phyloP scores from a whole-genome alignment of 2,329 filamentous ascomycete genomes.

The Colletotrichum echinochloae region DNA sequence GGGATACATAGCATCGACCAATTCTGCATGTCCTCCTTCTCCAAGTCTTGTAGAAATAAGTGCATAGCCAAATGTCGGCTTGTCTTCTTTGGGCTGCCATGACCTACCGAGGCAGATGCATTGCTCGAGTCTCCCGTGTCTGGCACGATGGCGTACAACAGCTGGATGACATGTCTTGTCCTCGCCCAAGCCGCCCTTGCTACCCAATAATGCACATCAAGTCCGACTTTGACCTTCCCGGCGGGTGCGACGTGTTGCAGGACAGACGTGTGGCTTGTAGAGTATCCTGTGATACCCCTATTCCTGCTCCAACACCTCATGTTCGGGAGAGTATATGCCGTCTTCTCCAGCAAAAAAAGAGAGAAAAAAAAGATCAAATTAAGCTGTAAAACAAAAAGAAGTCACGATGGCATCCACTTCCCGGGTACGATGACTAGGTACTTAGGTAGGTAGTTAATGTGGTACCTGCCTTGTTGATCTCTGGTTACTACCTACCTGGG shows the following conservation, averaged over 20 bases:
- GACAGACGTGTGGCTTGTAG: background rate
- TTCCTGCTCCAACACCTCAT: background rate
- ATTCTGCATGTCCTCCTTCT: background rate
- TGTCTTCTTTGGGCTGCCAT: background rate
- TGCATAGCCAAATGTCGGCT: background rate
- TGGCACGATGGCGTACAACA: background rate
- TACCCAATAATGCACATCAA: background rate
- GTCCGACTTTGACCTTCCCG: slow-evolving; percentile 1
- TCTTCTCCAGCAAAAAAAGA: background rate
- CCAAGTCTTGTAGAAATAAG: background rate
- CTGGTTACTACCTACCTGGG: no score
- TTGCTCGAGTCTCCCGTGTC: background rate
- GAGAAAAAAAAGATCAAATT: no score
- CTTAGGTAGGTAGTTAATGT: no score
- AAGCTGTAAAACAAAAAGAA: background rate
- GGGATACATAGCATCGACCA: background rate
- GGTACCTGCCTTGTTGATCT: background rate
- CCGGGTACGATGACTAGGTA: no score
- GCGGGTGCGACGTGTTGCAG: slow-evolving; percentile 1
- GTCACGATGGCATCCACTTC: background rate
- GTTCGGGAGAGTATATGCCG: background rate
- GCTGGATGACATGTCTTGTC: background rate
- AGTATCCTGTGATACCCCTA: background rate
- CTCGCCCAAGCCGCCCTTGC: no score
- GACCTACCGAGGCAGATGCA: background rate